Percentiles rank a stretch among this genome's conserved stretches.
Conservation (phyloP, 257 asterid species). For the Rauvolfia tetraphylla region DNA sequence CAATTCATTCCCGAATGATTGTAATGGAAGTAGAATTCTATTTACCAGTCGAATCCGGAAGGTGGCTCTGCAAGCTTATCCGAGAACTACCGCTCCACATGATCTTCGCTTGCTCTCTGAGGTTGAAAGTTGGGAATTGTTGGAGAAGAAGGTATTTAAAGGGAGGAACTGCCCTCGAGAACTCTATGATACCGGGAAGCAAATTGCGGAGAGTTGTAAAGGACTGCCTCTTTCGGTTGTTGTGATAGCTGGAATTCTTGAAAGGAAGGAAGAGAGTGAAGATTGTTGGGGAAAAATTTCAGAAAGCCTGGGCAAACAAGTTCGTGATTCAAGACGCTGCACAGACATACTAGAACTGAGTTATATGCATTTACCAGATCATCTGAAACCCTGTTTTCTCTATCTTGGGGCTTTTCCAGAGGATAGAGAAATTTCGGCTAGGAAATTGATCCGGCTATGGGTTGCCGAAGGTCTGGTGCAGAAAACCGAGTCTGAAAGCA, state of each 20-base stretch:
- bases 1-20: background rate
- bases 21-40: background rate
- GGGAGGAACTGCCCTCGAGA: too few relatives aligned
- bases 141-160: too few relatives aligned
- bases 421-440: conserved; percentile 7
- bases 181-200: too few relatives aligned
- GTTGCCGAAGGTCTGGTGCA: too few relatives aligned
- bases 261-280: background rate
- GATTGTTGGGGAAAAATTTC: conserved; percentile 14
- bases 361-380: too few relatives aligned
- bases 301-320: background rate
- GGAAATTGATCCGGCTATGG: too few relatives aligned
- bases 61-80: background rate
- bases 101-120: background rate
- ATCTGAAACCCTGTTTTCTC: too few relatives aligned
- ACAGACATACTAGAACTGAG: too few relatives aligned
- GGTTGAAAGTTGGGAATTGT: conserved; percentile 2
- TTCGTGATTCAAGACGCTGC: too few relatives aligned
- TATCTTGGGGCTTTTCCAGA: conserved; percentile 1
- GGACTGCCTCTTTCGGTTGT: conserved; percentile 6
- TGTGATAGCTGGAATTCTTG: conserved; percentile 17
- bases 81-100: background rate
- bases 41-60: background rate
- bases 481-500: background rate
- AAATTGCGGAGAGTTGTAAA: too few relatives aligned